Evolutionary conservation across 495 filamentous ascomycete genomes (phyloP).

Genomic region (Aspergillus cavernicola): DNA sequence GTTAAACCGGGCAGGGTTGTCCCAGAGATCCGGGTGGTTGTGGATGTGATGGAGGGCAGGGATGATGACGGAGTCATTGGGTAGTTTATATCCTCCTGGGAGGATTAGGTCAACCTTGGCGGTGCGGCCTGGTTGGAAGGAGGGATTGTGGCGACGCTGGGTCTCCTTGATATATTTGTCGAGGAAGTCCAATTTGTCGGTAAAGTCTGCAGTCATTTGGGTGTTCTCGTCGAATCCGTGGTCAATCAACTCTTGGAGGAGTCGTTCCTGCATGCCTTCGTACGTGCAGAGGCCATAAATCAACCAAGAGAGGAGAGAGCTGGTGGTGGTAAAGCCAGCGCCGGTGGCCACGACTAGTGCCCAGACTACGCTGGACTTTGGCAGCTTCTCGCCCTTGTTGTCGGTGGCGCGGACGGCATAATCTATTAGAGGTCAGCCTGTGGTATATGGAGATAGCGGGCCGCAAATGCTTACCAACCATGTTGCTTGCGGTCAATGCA

Average conservation of each 20-base stretch:
- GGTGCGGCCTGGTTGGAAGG: constrained; percentile 53
- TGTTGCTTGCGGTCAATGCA: constrained; percentile 43
- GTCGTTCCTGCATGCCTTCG: constrained; percentile 45
- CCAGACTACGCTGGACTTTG: constrained; percentile 38
- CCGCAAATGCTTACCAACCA: constrained; percentile 35
- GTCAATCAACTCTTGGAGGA: constrained; percentile 53
- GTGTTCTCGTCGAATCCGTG: constrained; percentile 37
- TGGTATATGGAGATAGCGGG: constrained; percentile 22
- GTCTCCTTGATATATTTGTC: constrained; percentile 57
- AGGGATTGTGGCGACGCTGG: constrained; percentile 52
- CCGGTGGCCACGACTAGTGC: constrained; percentile 34
- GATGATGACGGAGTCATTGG: constrained; percentile 47
- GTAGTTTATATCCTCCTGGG: constrained; percentile 51
- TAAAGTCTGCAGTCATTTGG: constrained; percentile 35
- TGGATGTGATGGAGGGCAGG: constrained; percentile 48
- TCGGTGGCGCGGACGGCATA: no score
- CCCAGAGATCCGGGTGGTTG: constrained; percentile 49
- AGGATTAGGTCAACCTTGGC: constrained; percentile 48
- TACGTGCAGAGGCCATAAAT: constrained; percentile 49
- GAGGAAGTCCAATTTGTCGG: constrained; percentile 40
- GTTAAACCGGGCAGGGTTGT: constrained; percentile 49
- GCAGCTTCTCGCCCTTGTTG: constrained; percentile 34
- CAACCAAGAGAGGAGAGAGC: constrained; percentile 50
- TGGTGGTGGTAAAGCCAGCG: constrained; percentile 54
- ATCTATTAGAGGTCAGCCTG: constrained; percentile 15